Evolutionary conservation across 1,139 yeast species (phyloP), one percentile per base, ranked within the genome.

Genomic region (Yamadazyma dushanensis): DNA sequence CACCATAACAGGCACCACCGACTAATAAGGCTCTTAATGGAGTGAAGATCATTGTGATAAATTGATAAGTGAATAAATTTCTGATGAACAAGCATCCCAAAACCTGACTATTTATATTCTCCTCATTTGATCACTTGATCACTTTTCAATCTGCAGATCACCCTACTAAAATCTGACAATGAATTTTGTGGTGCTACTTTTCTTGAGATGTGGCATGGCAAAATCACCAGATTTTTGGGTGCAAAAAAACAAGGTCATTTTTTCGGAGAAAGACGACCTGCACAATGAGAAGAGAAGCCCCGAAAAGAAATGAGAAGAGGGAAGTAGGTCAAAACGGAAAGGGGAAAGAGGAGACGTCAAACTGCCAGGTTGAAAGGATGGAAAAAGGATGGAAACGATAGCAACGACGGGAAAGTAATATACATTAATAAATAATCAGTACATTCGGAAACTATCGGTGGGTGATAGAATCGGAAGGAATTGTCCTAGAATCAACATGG

Each of bases 401-500:
- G n/a, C n/a, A n/a, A n/a, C n/a, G n/a, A n/a, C n/a, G n/a, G n/a
- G n/a, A n/a, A n/a, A n/a, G n/a, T n/a, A n/a, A n/a, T n/a, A n/a
- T n/a, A 19, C 32, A 15, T 17, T 14, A n/a, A n/a, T n/a, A n/a
- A n/a, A n/a, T n/a, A n/a, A n/a, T 45, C 38, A 66, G 41, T 65
- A 65, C 55, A 54, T 58, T 32, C 70, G 43, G 8, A 63, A 61
- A 26, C 57, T 66, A 38, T 61, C 76, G 39, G 57, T 20, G 26
- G 60, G 76, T 6, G 48, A 34, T 54, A 70, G 52, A 43, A 76
- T 48, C 19, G 77, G 78, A 37, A 61, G 60, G 46, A 64, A 75
- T 49, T 59, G 78, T 4, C 70, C 73, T 34, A 67, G 63, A 33
- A 65, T 70, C 53, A 60, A 61, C 78, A 62, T 76, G 39, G 97